Conservation (phyloP, 2,329 filamentous ascomycete species). For the Pseudocercospora macadamiae region DNA sequence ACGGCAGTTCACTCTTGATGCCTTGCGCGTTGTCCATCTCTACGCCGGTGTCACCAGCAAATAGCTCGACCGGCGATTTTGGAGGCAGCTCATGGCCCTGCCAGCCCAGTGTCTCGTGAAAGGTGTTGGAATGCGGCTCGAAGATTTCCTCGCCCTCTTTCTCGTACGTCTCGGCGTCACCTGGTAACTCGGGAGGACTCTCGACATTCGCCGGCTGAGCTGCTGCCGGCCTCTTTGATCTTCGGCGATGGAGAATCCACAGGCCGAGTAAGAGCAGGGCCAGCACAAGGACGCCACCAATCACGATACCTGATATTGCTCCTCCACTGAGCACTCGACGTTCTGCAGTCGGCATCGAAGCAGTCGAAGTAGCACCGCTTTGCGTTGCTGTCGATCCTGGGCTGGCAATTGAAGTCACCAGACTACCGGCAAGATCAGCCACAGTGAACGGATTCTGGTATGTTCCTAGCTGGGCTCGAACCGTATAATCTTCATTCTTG, state of each 20-base stretch:
- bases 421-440: slow-evolving; percentile 5
- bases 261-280: background rate
- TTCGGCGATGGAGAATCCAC: background rate
- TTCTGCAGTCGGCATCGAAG: background rate
- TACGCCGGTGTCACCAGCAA: background rate
- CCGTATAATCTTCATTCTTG: slow-evolving; percentile 5
- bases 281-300: background rate
- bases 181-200: slow-evolving; percentile 1
- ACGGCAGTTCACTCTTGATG: background rate
- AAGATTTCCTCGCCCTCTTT: slow-evolving; percentile 1
- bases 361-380: background rate
- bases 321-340: background rate
- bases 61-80: background rate
- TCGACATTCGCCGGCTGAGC: background rate
- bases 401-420: background rate
- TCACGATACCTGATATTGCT: slow-evolving; percentile 2
- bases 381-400: background rate
- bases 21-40: slow-evolving; percentile 7
- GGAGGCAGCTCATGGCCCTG: slow-evolving; percentile 2
- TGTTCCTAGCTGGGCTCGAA: slow-evolving; percentile 7
- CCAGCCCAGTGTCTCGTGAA: background rate
- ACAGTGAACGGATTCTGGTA: slow-evolving; percentile 6
- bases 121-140: background rate
- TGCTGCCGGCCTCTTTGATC: background rate
- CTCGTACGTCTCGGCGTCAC: background rate